Evolutionary conservation across 352 stramenopile genomes (phyloP), one percentile per base, ranked within the genome.

Genomic region (Pythium sukuiense): DNA sequence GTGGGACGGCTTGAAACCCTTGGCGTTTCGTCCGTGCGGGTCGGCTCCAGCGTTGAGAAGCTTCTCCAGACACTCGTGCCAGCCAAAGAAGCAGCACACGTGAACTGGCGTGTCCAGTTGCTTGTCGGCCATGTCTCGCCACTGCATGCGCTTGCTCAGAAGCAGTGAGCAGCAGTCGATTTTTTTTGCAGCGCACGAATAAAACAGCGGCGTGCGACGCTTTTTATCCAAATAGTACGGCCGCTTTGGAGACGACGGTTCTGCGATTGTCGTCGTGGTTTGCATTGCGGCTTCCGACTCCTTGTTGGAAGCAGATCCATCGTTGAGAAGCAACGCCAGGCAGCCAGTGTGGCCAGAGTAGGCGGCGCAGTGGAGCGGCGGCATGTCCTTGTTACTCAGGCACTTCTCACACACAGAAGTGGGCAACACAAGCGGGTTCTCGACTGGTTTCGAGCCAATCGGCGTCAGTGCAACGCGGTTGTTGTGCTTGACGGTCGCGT

Each of bases 31-130:
- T 2, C 70, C 75, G 60, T 89, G 81, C 5, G 81, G 81, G 46
- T 89, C 73, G n/a, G 79, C 78, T 1, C 81, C 81, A 12, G 73
- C 75, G 43, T 83, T 69, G 14, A 89, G 64, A 11, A 89, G 67
- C 9, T 76, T 50, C 43, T 79, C 55, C 9, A 89, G 70, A 29
- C 81, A 89, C 26, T 65, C 39, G 50, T 85, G 55, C 79, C 78
- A 85, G 20, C 81, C 81, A 45, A 89, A 89, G 53, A 89, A 89
- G 65, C 81, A 89, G 63, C 81, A 86, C 26, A 87, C 81, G 49
- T 89, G 81, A n/a, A 87, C 81, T 2, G 81, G 81, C 18, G 79
- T 82, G 52, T 89, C 79, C n/a, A 85, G 70, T 56, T 89, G 81
- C 29, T 76, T 76, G 58, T 87, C 81, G 2, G 78, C 37, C n/a